Conservation (phyloP, 1,284 basidiomycete species). For the Exobasidium cylindrosporum region DNA sequence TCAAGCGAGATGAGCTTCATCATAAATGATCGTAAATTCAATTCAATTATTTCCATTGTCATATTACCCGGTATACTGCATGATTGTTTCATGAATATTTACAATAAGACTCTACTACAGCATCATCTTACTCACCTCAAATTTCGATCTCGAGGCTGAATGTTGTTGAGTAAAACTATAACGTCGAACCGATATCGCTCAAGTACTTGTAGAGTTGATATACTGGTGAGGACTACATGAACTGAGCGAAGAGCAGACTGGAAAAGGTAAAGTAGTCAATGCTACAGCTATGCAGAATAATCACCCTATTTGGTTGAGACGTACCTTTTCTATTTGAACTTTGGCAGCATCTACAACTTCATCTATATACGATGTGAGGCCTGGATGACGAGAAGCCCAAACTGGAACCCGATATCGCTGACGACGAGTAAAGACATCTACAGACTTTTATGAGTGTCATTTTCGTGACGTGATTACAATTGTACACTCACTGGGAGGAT, state of each 20-base stretch:
- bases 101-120: not conserved
- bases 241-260: not conserved
- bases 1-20: conserved; percentile 14
- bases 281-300: not conserved
- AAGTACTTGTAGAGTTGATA: conserved; percentile 1
- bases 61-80: conserved; percentile 16
- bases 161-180: not conserved
- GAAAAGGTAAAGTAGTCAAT: not conserved
- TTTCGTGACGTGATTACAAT: not conserved
- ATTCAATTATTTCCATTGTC: conserved; percentile 9
- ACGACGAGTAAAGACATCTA: conserved; percentile 9
- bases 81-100: not conserved
- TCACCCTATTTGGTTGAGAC: too few relatives aligned
- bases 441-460: not conserved
- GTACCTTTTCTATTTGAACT: conserved; percentile 8
- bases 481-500: conserved; percentile 10
- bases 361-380: conserved; percentile 11
- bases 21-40: conserved; percentile 15
- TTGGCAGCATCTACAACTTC: conserved; percentile 2
- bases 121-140: conserved; percentile 4
- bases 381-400: conserved; percentile 17
- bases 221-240: conserved; percentile 4
- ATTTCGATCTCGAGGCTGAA: conserved; percentile 10
- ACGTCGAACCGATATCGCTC: conserved; percentile 16
- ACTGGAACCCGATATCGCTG: conserved; percentile 13